These are phyloP conservation scores for Byssoonygena ceratinophila DNA, from an alignment of 2,329 filamentous ascomycete genomes.

Conservation along the genomic window DNA sequence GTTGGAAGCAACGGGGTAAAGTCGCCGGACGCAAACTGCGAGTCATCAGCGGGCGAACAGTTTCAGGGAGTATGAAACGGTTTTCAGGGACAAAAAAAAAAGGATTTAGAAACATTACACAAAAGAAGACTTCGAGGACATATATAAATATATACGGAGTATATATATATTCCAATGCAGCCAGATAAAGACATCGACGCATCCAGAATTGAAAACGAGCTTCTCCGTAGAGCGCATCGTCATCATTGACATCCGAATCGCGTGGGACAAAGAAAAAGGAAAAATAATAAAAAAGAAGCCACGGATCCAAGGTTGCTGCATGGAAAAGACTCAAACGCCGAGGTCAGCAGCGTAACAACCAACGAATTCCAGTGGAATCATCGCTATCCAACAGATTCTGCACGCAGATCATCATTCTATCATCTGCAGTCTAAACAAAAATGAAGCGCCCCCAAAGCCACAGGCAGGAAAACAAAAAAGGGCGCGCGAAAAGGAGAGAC, in stretches of 20 bases:
- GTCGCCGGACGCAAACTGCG: neutral
- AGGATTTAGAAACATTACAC: neutral
- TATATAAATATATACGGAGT: neutral
- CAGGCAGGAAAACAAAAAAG: neutral
- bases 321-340: slow-evolving; percentile 2
- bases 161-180: slow-evolving; percentile 4
- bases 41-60: neutral
- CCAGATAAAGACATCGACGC: slow-evolving; percentile 3
- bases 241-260: slow-evolving; percentile 4
- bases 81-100: neutral
- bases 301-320: neutral
- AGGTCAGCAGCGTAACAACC: neutral
- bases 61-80: slow-evolving; percentile 4
- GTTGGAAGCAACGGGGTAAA: neutral
- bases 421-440: slow-evolving; percentile 3
- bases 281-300: neutral
- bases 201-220: neutral
- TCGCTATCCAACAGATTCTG: neutral
- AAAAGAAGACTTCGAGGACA: neutral
- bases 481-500: neutral
- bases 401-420: slow-evolving; percentile 5
- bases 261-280: slow-evolving; percentile 6
- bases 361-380: neutral
- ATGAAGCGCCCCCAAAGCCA: neutral
- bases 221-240: slow-evolving; percentile 2